phyloP scores from a whole-genome alignment of 2,329 filamentous ascomycete genomes.

The Dothidotthia symphoricarpi region DNA sequence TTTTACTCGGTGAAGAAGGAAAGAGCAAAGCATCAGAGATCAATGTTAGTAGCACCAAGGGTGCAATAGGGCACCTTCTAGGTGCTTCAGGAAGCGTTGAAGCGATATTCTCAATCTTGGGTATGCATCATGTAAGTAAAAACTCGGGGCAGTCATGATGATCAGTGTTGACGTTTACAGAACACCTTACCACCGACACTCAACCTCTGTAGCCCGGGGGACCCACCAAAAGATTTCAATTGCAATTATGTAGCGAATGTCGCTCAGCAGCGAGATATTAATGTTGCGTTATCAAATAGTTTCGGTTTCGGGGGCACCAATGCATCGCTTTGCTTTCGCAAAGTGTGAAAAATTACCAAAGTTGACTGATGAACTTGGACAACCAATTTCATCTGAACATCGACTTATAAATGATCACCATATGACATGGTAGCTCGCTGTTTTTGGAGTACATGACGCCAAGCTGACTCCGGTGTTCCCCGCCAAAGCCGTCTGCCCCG shows the following conservation, averaged over 20 bases:
- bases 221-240: constrained; percentile 61
- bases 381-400: background rate
- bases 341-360: constrained; percentile 25
- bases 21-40: constrained; percentile 61
- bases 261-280: constrained; percentile 68
- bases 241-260: constrained; percentile 81
- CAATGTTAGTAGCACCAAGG: constrained; percentile 91
- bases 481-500: constrained; percentile 19
- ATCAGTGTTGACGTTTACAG: constrained; percentile 47
- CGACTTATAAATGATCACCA: too few relatives aligned
- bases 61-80: constrained; percentile 84
- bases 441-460: too few relatives aligned
- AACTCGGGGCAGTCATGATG: background rate
- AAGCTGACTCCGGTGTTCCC: constrained; percentile 15
- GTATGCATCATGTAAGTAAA: constrained; percentile 69
- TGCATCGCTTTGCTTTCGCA: constrained; percentile 77
- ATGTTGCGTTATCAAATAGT: constrained; percentile 84
- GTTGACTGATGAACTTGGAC: background rate
- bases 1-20: constrained; percentile 74
- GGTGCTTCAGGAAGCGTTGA: constrained; percentile 91
- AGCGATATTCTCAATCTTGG: constrained; percentile 78
- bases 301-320: constrained; percentile 98
- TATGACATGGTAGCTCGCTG: too few relatives aligned
- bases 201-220: constrained; percentile 67
- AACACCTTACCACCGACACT: constrained; percentile 79